Evolutionary conservation across 345 rosid genomes (phyloP).

Genomic region (Citrus cavaleriei): DNA sequence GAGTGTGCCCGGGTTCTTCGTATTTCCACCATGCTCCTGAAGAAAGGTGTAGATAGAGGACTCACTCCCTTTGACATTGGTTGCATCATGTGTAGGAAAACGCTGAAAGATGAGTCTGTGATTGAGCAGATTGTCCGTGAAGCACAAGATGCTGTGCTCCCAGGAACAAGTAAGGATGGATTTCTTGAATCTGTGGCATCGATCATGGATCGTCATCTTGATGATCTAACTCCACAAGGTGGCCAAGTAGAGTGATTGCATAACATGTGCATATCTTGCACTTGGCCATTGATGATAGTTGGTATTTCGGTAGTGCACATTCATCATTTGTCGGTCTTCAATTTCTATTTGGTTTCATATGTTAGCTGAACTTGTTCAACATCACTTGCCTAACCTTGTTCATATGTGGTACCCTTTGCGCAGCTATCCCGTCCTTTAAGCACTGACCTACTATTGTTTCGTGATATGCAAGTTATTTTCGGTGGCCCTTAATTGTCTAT

Average conservation of each 20-base stretch:
- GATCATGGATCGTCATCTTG: constrained; percentile 54
- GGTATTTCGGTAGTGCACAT: not conserved
- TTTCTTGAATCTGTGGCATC: constrained; percentile 47
- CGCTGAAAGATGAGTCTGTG: constrained; percentile 47
- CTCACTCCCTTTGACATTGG: constrained; percentile 69
- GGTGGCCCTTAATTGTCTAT: not conserved
- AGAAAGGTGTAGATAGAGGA: constrained; percentile 71
- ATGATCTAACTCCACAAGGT: constrained; percentile 22
- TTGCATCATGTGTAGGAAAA: constrained; percentile 75
- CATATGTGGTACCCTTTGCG: not conserved
- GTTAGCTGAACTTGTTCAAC: not conserved
- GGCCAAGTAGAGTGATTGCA: not conserved
- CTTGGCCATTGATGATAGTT: not conserved
- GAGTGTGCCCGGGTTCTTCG: constrained; percentile 45
- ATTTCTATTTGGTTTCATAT: not conserved
- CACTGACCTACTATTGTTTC: not conserved
- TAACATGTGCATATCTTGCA: not conserved
- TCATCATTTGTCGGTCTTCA: not conserved
- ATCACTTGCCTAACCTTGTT: not conserved
- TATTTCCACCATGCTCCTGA: constrained; percentile 79
- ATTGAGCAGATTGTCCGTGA: constrained; percentile 63
- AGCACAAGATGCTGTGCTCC: constrained; percentile 49
- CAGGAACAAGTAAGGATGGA: constrained; percentile 51
- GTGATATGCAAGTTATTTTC: not conserved
- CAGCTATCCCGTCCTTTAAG: not conserved